phyloP scores from a whole-genome alignment of 441 rosid genomes.

The Adansonia rubrostipa region DNA sequence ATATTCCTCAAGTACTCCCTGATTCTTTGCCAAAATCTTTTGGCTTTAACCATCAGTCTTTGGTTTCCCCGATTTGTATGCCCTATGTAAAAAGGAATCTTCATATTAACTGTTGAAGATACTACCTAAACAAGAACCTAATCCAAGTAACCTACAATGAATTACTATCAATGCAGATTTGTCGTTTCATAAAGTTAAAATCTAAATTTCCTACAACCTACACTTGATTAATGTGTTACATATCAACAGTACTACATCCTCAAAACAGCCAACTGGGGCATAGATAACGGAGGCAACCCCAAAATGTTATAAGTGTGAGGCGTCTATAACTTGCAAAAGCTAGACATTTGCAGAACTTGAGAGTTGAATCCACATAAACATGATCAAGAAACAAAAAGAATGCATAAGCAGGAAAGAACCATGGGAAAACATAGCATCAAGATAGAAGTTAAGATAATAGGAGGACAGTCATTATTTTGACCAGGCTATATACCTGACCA shows the following conservation, averaged over 20 bases:
- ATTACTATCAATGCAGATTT: neutral
- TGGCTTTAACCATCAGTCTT: conserved; percentile 14
- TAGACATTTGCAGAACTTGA: neutral
- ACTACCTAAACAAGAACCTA: conserved; percentile 8
- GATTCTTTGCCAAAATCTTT: neutral
- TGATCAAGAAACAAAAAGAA: conserved; percentile 6
- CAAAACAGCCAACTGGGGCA: neutral
- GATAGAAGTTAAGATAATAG: neutral
- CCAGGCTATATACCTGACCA: conserved; percentile 75
- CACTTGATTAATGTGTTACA: neutral
- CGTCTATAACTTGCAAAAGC: conserved; percentile 16
- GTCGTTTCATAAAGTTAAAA: neutral
- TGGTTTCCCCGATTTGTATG: neutral
- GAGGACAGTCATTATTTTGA: neutral
- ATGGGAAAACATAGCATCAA: neutral
- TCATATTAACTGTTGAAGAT: neutral
- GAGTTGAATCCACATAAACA: conserved; percentile 14
- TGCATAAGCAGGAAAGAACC: conserved; percentile 19
- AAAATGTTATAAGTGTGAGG: conserved; percentile 7
- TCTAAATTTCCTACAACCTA: neutral
- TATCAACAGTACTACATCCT: neutral
- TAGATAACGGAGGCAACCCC: neutral
- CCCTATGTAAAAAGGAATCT: neutral
- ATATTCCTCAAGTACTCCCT: neutral
- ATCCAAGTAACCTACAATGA: neutral